Evolutionary conservation across 176 grass and related monocot genomes (phyloP).

Genomic region (Triticum timopheevii): DNA sequence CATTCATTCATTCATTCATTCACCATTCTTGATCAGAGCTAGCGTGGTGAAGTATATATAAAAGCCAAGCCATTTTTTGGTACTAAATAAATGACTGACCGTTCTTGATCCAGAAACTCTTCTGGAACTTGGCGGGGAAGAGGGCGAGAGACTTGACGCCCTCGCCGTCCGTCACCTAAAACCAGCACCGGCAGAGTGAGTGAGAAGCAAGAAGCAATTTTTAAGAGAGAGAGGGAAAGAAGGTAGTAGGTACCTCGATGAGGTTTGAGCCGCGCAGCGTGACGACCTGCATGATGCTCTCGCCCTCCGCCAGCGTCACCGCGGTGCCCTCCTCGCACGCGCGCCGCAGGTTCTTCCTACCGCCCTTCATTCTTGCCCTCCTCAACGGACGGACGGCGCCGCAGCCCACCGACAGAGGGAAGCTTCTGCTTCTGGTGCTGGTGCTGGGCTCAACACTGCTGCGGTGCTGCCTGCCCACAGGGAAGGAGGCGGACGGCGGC

Average conservation of each 20-base stretch:
- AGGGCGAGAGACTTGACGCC: slow-evolving; percentile 75
- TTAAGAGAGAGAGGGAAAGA: not conserved
- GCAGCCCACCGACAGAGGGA: no score
- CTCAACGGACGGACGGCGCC: no score
- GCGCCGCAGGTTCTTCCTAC: slow-evolving; percentile 86
- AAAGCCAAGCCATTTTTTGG: no score
- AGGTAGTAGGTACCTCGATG: slow-evolving; percentile 62
- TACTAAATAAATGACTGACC: slow-evolving; percentile 27
- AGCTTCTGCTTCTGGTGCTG: no score
- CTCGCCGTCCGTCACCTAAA: slow-evolving; percentile 77
- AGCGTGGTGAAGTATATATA: no score
- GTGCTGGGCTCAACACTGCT: no score
- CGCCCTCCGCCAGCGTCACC: slow-evolving; percentile 62
- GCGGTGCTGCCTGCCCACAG: no score
- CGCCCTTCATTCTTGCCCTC: slow-evolving; percentile 52
- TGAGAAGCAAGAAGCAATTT: not conserved
- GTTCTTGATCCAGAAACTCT: slow-evolving; percentile 96
- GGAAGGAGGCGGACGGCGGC: no score
- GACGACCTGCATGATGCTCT: slow-evolving; percentile 87
- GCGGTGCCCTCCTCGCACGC: slow-evolving; percentile 48
- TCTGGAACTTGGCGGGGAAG: slow-evolving; percentile 93
- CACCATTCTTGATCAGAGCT: no score
- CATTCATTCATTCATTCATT: no score
- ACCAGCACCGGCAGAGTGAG: not conserved
- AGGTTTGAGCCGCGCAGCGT: slow-evolving; percentile 88